phyloP scores from a whole-genome alignment of 495 filamentous ascomycete genomes.

The Ramalina peruviana region DNA sequence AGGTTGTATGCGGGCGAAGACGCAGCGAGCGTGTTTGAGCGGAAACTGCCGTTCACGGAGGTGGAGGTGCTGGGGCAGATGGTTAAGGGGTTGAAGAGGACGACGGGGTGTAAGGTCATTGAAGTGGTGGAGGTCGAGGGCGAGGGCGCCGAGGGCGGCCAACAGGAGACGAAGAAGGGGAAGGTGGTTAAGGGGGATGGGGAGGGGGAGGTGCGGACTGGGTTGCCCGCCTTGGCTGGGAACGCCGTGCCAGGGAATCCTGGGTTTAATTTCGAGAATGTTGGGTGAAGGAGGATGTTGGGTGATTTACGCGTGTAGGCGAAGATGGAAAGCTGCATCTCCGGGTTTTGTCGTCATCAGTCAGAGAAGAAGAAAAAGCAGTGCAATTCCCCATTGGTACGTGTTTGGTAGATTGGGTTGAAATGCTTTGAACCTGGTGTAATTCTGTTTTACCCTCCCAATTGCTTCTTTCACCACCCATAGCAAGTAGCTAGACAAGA shows the following conservation, averaged over 20 bases:
- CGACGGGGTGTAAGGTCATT: conserved; percentile 51
- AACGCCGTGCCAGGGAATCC: conserved; percentile 66
- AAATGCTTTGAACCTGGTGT: no score
- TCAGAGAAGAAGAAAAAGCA: no score
- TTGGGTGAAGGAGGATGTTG: conserved; percentile 22
- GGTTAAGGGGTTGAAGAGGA: conserved; percentile 42
- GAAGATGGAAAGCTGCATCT: no score
- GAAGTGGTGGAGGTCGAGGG: conserved; percentile 57
- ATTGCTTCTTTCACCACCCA: not conserved
- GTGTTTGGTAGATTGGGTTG: not conserved
- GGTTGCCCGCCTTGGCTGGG: conserved; percentile 42
- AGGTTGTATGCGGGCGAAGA: conserved; percentile 47
- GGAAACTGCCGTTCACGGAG: conserved; percentile 81
- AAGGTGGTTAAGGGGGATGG: conserved; percentile 37
- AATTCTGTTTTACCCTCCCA: not conserved
- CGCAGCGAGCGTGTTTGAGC: conserved; percentile 53
- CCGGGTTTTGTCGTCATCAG: no score
- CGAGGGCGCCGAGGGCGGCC: conserved; percentile 43
- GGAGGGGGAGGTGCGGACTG: conserved; percentile 41
- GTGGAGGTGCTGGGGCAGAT: conserved; percentile 49
- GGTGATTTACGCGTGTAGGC: not conserved
- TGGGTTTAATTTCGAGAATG: conserved; percentile 65
- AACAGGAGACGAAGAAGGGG: conserved; percentile 47
- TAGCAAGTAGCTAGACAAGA: not conserved
- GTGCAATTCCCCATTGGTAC: no score